phyloP scores from a whole-genome alignment of 805 yeast genomes.

The Yarrowia divulgata region DNA sequence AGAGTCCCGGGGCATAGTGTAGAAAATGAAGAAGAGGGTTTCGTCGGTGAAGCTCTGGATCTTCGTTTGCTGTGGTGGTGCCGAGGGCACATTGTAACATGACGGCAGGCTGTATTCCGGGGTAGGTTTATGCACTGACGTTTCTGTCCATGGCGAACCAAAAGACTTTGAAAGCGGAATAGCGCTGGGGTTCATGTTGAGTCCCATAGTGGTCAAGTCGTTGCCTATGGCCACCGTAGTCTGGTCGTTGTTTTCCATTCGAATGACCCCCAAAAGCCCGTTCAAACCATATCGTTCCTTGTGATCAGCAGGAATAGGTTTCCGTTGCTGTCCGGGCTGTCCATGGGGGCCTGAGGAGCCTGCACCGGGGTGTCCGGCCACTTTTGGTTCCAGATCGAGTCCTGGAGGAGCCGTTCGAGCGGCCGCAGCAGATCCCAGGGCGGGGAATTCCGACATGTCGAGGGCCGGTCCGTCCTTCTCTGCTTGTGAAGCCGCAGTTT shows the following conservation, averaged over 20 bases:
- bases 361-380: constrained; percentile 33
- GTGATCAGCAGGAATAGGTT: constrained; percentile 48
- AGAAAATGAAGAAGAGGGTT: constrained; percentile 90
- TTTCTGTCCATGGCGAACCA: constrained; percentile 95
- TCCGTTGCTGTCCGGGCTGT: constrained; percentile 34
- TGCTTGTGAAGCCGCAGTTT: constrained; percentile 34
- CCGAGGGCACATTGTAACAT: constrained; percentile 56
- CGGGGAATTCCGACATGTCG: constrained; percentile 46
- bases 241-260: constrained; percentile 68
- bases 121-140: constrained; percentile 87
- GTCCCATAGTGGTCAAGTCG: constrained; percentile 71
- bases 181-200: constrained; percentile 59
- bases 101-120: constrained; percentile 77
- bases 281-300: constrained; percentile 71
- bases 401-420: constrained; percentile 33
- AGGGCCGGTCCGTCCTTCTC: constrained; percentile 40
- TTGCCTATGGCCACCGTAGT: constrained; percentile 75
- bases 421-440: constrained; percentile 42
- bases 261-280: constrained; percentile 66
- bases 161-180: constrained; percentile 65
- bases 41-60: constrained; percentile 75
- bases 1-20: constrained; percentile 90
- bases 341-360: constrained; percentile 35
- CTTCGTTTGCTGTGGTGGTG: constrained; percentile 56
- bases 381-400: constrained; percentile 37